phyloP scores from a whole-genome alignment of 805 yeast genomes.

The Sugiyamaella marilandica region DNA sequence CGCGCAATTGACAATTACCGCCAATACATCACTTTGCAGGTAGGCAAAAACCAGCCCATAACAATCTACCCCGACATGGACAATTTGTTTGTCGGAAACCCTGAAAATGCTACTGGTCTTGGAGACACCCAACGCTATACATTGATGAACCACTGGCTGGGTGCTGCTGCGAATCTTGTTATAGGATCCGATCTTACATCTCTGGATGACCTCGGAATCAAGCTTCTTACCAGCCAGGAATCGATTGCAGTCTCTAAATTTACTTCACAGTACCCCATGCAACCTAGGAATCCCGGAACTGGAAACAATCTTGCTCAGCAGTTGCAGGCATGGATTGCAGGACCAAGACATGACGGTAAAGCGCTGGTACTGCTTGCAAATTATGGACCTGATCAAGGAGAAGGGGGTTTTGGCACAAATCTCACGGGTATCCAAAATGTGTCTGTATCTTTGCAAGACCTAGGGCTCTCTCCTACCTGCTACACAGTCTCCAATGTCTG shows the following conservation, averaged over 20 bases:
- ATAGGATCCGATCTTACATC: slow-evolving; percentile 8
- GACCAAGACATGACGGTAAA: slow-evolving; percentile 3
- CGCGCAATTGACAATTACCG: slow-evolving; percentile 13
- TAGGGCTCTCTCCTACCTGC: slow-evolving; percentile 3
- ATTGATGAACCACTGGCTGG: slow-evolving; percentile 12
- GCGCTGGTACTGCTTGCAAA: slow-evolving; percentile 11
- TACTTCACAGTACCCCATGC: slow-evolving; percentile 12
- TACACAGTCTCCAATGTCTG: slow-evolving; percentile 7
- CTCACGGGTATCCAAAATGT: slow-evolving; percentile 6
- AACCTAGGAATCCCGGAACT: slow-evolving; percentile 13
- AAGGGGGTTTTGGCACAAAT: slow-evolving; percentile 10
- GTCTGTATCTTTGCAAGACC: slow-evolving; percentile 1
- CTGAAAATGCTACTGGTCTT: slow-evolving; percentile 8
- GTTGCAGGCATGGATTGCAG: slow-evolving; percentile 13
- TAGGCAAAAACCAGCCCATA: slow-evolving; percentile 3
- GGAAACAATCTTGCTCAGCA: slow-evolving; percentile 11
- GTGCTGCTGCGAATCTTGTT: slow-evolving; percentile 14
- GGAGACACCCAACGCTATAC: slow-evolving; percentile 9
- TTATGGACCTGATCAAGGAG: slow-evolving; percentile 12
- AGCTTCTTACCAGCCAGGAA: slow-evolving; percentile 8
- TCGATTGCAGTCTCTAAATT: slow-evolving; percentile 7
- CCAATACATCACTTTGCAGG: slow-evolving; percentile 8
- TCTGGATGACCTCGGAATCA: slow-evolving; percentile 8
- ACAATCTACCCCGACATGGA: slow-evolving; percentile 15
- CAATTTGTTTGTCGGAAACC: slow-evolving; percentile 10